Percentiles rank a stretch among this genome's conserved stretches.
These are phyloP conservation scores for Gleditsia sinensis DNA, from an alignment of 306 rosid genomes.

Conservation along the genomic window DNA sequence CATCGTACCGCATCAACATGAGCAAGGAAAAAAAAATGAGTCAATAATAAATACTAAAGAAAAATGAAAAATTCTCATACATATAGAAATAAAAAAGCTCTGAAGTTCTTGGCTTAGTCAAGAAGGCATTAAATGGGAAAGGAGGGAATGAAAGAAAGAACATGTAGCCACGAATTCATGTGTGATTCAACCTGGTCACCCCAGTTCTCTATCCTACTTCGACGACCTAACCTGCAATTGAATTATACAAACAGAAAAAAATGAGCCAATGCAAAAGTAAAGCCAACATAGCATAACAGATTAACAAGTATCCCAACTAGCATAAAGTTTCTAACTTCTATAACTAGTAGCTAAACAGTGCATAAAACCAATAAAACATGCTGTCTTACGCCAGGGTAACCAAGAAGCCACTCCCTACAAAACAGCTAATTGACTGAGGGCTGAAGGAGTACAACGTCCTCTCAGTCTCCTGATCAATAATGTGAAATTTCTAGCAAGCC, in stretches of 20 bases:
- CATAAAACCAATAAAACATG: neutral
- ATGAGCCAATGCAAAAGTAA: neutral
- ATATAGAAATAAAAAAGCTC: neutral
- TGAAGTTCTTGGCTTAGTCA: neutral
- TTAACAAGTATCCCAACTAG: neutral
- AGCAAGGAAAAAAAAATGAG: neutral
- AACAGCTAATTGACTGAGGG: neutral
- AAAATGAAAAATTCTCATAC: neutral
- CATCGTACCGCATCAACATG: no score
- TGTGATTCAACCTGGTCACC: neutral
- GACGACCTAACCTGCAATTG: neutral
- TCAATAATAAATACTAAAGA: neutral
- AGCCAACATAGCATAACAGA: neutral
- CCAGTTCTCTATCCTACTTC: neutral
- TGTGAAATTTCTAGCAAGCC: neutral
- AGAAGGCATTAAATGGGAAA: neutral
- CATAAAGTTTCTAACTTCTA: neutral
- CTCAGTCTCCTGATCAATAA: neutral
- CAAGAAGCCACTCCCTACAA: neutral
- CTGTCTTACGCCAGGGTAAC: neutral
- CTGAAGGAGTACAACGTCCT: neutral
- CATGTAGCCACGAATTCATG: neutral
- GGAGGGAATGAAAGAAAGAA: neutral
- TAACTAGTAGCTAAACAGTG: neutral
- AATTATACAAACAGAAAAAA: neutral